Base-by-base conservation (phyloP, 371 early-diverging fungal genomes). In the Phascolomyces articulosus region DNA sequence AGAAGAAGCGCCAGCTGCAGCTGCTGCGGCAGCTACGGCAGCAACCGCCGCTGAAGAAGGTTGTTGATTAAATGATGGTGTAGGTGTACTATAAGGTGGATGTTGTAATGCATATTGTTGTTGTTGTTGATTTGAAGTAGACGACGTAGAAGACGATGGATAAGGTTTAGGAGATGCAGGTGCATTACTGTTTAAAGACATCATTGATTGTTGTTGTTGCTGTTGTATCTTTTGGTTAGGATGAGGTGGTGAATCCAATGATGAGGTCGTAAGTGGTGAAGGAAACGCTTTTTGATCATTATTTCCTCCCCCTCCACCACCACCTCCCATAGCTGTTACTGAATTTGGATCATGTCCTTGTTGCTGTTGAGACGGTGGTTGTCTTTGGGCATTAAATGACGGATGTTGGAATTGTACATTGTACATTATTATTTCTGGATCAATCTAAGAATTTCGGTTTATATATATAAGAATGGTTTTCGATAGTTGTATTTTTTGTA, bases 241-340 rank as follows among this genome's bases (percentile, higher is more conserved):
- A 28, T 51, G 66, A 57, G 79, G 75, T 21, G 79, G 75, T 18
- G 79, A 78, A 63, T 78, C 79, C 31, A 73, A 51, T 18, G 73
- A 73, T 10, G 79, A 69, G 4, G 68, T 66, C 27, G 79, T 75
- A 29, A 78, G 61, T 7, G 79, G 79, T 10, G 78, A 77, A 40
- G 74, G 74, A 60, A 77, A 70, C 4, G 69, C 65, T 20, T 65
- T 62, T 49, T 71, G 69, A 40, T 68, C 69, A 53, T 51, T 60
- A 10, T 58, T 53, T 51, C 63, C 60, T 24, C 49, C 63, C 23
- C 44, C 63, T 16, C 59, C 58, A 51, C 65, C 59, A 23, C 40
- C 58, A 24, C 53, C 67, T 9, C 44, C 63, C 11, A 57, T 58
- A 57, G 54, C 67, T 18, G 67, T 41, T 10, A 23, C 28, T 41